Evolutionary conservation across 1,284 basidiomycete genomes (phyloP).

Genomic region (Meripilus lineatus): DNA sequence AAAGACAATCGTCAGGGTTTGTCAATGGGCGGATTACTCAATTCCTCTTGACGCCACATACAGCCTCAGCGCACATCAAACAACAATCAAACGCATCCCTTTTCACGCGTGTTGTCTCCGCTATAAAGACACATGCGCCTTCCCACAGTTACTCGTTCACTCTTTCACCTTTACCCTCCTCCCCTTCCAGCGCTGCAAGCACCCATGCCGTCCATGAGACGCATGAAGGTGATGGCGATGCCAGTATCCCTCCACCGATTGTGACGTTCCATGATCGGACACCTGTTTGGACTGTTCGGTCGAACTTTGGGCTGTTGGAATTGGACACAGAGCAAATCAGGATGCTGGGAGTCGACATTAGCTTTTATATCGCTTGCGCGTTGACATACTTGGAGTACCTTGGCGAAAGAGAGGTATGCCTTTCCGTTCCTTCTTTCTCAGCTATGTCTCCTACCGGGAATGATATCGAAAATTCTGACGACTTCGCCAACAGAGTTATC

Average conservation of each 20-base stretch:
- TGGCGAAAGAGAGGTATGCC: conserved; percentile 65
- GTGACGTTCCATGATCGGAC: conserved; percentile 68
- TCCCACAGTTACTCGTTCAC: conserved; percentile 66
- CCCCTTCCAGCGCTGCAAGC: conserved; percentile 5
- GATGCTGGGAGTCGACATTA: conserved; percentile 63
- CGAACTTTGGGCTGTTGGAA: conserved; percentile 57
- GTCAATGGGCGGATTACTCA: conserved; percentile 40
- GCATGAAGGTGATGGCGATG: conserved; percentile 8
- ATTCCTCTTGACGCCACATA: conserved; percentile 58
- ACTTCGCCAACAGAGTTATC: conserved; percentile 20
- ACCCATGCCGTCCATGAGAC: conserved; percentile 8
- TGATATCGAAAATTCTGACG: conserved; percentile 2
- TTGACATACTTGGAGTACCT: conserved; percentile 73
- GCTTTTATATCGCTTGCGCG: conserved; percentile 72
- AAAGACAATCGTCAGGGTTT: conserved; percentile 42
- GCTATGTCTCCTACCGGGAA: background rate
- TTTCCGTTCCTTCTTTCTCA: background rate
- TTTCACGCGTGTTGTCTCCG: conserved; percentile 51
- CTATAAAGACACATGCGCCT: conserved; percentile 50
- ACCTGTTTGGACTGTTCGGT: conserved; percentile 53
- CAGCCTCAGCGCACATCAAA: conserved; percentile 34
- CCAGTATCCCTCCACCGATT: conserved; percentile 36
- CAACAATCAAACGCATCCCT: conserved; percentile 35
- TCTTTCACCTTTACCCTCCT: conserved; percentile 39
- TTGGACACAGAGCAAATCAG: conserved; percentile 52